Evolutionary conservation across 495 filamentous ascomycete species (phyloP).

Genomic region (Aspergillus cavernicola): DNA sequence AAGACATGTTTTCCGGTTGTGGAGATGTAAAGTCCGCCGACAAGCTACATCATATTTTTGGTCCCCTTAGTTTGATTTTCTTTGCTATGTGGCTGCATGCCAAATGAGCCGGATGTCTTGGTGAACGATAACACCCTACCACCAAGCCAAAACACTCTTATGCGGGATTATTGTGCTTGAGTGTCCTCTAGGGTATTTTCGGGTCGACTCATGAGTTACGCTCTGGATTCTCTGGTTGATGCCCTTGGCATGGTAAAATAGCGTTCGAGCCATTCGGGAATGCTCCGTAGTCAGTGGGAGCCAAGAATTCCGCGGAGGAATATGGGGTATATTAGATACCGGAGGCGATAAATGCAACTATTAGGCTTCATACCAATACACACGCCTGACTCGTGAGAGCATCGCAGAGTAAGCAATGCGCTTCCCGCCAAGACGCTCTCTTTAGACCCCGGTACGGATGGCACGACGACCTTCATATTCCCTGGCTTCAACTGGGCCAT

Average conservation of each 20-base stretch:
- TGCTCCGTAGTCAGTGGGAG: neutral
- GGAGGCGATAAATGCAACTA: too few relatives aligned
- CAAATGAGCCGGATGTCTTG: neutral
- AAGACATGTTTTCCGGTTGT: neutral
- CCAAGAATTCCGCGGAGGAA: neutral
- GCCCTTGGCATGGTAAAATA: neutral
- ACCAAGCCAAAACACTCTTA: neutral
- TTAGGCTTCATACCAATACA: neutral
- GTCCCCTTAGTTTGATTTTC: neutral
- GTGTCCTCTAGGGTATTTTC: neutral
- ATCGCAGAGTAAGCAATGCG: neutral
- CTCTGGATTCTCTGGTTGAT: neutral
- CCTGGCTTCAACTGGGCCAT: too few relatives aligned
- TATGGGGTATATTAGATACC: neutral
- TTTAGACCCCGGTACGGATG: neutral
- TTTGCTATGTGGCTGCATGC: constrained; percentile 1
- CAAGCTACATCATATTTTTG: constrained; percentile 1
- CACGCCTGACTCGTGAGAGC: neutral
- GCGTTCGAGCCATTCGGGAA: neutral
- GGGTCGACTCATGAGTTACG: neutral
- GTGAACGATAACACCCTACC: neutral
- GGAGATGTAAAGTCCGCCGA: neutral
- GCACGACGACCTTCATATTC: neutral
- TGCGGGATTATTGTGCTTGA: neutral
- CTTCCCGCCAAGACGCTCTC: neutral